These are phyloP conservation scores for Hericium rajendrae DNA, from an alignment of 768 basidiomycete genomes.

Conservation along the genomic window DNA sequence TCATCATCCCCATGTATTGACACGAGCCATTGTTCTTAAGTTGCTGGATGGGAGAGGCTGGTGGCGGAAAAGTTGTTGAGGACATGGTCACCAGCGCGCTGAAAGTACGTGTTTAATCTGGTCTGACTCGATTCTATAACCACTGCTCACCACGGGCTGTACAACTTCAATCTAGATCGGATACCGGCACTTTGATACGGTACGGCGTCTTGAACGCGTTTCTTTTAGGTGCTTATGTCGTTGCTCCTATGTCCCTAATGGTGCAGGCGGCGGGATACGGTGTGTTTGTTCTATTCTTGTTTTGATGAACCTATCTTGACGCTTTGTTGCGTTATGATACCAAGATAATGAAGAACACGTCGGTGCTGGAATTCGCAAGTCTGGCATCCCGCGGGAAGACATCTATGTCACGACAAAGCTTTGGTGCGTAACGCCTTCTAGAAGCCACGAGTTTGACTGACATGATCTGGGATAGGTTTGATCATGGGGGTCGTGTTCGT, in stretches of 20 bases:
- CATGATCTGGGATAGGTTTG: background rate
- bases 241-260: background rate
- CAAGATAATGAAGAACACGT: constrained; percentile 37
- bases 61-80: background rate
- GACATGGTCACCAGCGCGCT: background rate
- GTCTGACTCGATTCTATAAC: background rate
- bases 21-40: background rate
- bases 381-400: constrained; percentile 32
- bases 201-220: background rate
- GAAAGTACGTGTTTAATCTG: background rate
- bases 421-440: constrained; percentile 17
- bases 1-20: background rate
- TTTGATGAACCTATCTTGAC: background rate
- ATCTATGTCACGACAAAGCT: constrained; percentile 46
- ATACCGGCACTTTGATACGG: constrained; percentile 5
- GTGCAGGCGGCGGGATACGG: constrained; percentile 1
- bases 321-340: background rate
- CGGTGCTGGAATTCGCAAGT: constrained; percentile 35
- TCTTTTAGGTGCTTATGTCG: background rate
- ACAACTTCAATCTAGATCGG: background rate
- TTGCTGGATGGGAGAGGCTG: background rate
- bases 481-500: constrained; percentile 20
- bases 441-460: background rate
- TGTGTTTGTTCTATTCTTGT: background rate
- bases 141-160: background rate